These are phyloP conservation scores for Magnaporthiopsis poae DNA, from an alignment of 2,329 filamentous ascomycete genomes.

Conservation along the genomic window DNA sequence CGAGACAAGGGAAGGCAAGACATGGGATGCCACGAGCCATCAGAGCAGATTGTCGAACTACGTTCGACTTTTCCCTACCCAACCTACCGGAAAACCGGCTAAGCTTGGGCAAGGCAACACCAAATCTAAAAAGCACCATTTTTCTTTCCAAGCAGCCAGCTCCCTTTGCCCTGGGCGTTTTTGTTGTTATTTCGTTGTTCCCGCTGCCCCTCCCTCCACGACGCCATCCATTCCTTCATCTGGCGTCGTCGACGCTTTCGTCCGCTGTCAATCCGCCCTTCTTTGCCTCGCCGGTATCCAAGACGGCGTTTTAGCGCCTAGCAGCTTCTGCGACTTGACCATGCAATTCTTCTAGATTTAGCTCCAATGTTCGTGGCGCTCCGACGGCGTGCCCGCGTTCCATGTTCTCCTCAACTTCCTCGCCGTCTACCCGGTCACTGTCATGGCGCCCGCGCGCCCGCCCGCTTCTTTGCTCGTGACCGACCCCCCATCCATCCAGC, in stretches of 20 bases:
- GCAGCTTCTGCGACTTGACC: neutral
- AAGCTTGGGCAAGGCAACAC: neutral
- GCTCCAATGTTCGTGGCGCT: neutral
- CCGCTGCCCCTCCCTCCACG: neutral
- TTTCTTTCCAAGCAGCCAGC: neutral
- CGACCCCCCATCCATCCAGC: neutral
- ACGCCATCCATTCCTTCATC: neutral
- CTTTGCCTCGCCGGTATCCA: neutral
- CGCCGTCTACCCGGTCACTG: neutral
- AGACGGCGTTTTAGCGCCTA: neutral
- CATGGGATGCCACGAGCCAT: constrained; percentile 1
- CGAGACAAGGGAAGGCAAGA: neutral
- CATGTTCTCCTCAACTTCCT: neutral
- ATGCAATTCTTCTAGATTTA: neutral
- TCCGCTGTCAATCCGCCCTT: neutral
- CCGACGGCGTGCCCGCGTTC: neutral
- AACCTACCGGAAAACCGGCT: neutral
- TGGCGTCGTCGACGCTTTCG: neutral
- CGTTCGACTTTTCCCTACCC: neutral
- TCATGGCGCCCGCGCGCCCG: neutral
- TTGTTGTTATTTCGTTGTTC: neutral
- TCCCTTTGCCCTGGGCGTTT: neutral
- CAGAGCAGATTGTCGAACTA: neutral
- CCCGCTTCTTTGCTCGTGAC: neutral
- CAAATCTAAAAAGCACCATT: neutral